These are phyloP conservation scores for Trichoderma asperellum DNA, from an alignment of 2,329 filamentous ascomycete genomes.

Conservation along the genomic window DNA sequence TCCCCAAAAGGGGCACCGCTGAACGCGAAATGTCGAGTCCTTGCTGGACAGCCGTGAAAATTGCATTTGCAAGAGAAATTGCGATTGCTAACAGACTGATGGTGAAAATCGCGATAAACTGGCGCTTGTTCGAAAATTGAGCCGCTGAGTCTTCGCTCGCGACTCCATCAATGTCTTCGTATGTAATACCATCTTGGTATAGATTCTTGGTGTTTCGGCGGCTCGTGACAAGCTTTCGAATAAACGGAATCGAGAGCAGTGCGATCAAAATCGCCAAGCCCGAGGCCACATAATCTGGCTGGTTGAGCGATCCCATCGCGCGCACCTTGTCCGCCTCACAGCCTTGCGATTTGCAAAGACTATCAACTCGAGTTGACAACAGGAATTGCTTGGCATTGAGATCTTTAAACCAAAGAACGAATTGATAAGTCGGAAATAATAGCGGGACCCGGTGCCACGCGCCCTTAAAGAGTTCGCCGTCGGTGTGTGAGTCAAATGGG, in stretches of 20 bases:
- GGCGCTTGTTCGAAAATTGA: slow-evolving; percentile 12
- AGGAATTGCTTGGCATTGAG: neutral
- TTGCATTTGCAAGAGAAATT: slow-evolving; percentile 8
- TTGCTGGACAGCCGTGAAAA: slow-evolving; percentile 12
- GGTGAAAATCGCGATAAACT: slow-evolving; percentile 1
- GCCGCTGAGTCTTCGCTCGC: slow-evolving; percentile 20
- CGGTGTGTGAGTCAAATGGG: slow-evolving; percentile 17
- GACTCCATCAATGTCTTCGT: slow-evolving; percentile 18
- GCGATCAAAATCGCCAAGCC: slow-evolving; percentile 2
- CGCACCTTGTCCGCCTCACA: neutral
- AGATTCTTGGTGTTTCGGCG: neutral
- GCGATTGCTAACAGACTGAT: neutral
- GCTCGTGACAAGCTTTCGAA: neutral
- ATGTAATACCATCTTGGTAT: slow-evolving; percentile 2
- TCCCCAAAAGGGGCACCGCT: neutral
- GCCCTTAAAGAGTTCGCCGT: neutral
- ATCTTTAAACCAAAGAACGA: neutral
- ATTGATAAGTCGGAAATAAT: neutral
- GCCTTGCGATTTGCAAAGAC: neutral
- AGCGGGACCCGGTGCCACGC: neutral
- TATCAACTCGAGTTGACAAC: neutral
- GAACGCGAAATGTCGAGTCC: neutral
- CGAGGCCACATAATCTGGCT: neutral
- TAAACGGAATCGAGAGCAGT: neutral
- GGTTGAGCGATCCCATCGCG: neutral